Evolutionary conservation across 139 green algal genomes (phyloP), one percentile per base, ranked within the genome.

Genomic region (Spirogloea muscicola): DNA sequence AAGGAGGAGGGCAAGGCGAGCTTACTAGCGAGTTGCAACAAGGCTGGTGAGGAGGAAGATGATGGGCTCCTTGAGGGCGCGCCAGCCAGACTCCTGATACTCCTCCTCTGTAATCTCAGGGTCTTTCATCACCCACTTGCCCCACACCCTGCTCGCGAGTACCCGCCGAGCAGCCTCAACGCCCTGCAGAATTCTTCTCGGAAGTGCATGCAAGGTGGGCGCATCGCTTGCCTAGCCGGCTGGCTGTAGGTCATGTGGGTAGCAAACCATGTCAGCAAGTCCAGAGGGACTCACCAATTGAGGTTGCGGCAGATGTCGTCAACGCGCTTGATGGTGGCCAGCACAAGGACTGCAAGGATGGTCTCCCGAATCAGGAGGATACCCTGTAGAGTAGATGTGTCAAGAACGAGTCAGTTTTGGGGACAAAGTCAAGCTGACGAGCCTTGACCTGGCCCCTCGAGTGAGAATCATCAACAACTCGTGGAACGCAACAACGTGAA

Each of bases 81-180:
- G 27, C 55, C 74, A 77, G 9, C 27, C 58, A n/a, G 36, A 58
- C 18, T 3, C 40, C 18, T 52, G 37, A 77, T 59, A 77, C 59
- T 77, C 42, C 27, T 77, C 58, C 36, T 77, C 68, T 40, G 42
- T 68, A 2, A 67, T 4, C 3, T 77, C 68, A 59, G 74, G 25
- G 3, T 77, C 68, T 6, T 2, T 29, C 68, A 70, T 68, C 7
- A 67, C 33, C 33, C 31, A 29, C 36, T 1, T 77, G 1, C 58
- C 34, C 68, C 68, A 77, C 13, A 77, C 59, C 36, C 67, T 76
- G 67, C 57, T 7, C 2, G 55, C 10, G 39, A 74, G 49, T 36
- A n/a, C 46, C 21, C 46, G 21, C 46, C 46, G 21, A 21, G 21
- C 46, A 55, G 21, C 46, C 46, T 21, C 46, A 55, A 21, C 46